These are phyloP conservation scores for Penicillium arizonense DNA, from an alignment of 495 filamentous ascomycete genomes.

Conservation along the genomic window DNA sequence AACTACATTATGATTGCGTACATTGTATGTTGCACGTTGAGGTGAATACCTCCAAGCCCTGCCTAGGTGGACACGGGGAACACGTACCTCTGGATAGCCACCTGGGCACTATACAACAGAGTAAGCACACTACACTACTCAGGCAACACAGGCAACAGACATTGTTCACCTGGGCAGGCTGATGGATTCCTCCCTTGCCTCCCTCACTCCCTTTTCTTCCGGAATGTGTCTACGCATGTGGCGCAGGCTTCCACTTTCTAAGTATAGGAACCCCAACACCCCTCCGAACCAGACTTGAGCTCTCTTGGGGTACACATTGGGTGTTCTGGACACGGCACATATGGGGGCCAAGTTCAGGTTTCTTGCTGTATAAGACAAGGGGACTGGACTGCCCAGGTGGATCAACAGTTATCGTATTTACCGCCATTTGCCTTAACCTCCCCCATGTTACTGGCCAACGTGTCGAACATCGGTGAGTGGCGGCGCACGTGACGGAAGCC, in stretches of 20 bases:
- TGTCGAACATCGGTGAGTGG: slow-evolving; percentile 16
- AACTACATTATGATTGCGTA: too few species aligned
- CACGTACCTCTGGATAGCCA: neutral
- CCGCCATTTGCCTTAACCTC: slow-evolving; percentile 9
- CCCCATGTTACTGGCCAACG: too few species aligned
- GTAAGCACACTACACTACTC: neutral
- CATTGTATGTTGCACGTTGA: neutral
- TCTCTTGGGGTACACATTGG: neutral
- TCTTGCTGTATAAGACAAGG: too few species aligned
- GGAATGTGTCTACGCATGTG: slow-evolving; percentile 1
- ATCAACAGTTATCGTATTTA: slow-evolving; percentile 2
- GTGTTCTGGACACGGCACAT: neutral
- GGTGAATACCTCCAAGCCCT: slow-evolving; percentile 9
- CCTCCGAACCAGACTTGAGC: neutral
- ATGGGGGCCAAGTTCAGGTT: neutral
- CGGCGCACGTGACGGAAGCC: slow-evolving; percentile 20
- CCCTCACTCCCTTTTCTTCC: neutral
- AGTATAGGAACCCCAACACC: slow-evolving; percentile 23
- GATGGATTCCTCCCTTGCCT: neutral
- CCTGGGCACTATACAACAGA: neutral
- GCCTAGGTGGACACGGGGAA: slow-evolving; percentile 3
- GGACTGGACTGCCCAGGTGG: too few species aligned
- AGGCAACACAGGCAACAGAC: neutral
- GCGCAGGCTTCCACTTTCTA: slow-evolving; percentile 22
- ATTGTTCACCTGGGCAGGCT: neutral